A percentile compares a stretch with the other conserved stretches of the same genome.
Conservation (phyloP, 257 asterid genomes). For the Euphrasia confusa region DNA sequence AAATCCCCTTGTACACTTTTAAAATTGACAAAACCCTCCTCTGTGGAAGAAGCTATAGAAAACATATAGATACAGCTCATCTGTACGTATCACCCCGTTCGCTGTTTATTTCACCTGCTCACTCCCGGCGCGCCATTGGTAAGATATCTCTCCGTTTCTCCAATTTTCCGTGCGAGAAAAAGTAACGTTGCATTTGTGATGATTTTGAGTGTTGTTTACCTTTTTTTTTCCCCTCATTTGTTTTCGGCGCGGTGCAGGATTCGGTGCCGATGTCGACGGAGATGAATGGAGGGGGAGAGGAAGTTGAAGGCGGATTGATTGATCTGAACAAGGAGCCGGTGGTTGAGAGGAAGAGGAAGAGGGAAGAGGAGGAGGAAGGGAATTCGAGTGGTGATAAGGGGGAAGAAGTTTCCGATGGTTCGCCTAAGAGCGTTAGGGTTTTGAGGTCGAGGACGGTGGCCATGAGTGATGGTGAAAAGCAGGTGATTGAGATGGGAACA, state of each 20-base stretch:
- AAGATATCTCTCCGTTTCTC: conserved; percentile 11
- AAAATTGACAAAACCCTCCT: conserved; percentile 30
- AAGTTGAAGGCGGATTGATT: conserved; percentile 38
- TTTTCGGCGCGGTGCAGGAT: conserved; percentile 30
- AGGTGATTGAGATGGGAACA: conserved; percentile 31
- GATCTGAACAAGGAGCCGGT: conserved; percentile 54
- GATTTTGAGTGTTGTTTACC: neutral
- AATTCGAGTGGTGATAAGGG: conserved; percentile 23
- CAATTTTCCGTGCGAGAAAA: neutral
- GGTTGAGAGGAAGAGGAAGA: conserved; percentile 43
- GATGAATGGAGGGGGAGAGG: conserved; percentile 32
- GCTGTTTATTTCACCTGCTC: conserved; percentile 11
- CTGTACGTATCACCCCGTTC: conserved; percentile 32
- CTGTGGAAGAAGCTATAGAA: conserved; percentile 27
- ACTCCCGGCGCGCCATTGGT: conserved; percentile 35
- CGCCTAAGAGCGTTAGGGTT: conserved; percentile 51
- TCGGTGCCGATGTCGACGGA: conserved; percentile 13
- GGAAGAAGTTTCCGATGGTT: conserved; percentile 29
- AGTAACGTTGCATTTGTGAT: conserved; percentile 13
- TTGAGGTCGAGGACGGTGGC: conserved; percentile 67
- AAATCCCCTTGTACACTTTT: conserved; percentile 22
- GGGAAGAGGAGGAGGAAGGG: conserved; percentile 30
- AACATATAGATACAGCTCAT: conserved; percentile 30
- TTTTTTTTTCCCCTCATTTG: neutral
- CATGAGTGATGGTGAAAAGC: conserved; percentile 43